Base-by-base conservation (phyloP, 2,329 filamentous ascomycete species). In the Stagonosporopsis rhizophila region DNA sequence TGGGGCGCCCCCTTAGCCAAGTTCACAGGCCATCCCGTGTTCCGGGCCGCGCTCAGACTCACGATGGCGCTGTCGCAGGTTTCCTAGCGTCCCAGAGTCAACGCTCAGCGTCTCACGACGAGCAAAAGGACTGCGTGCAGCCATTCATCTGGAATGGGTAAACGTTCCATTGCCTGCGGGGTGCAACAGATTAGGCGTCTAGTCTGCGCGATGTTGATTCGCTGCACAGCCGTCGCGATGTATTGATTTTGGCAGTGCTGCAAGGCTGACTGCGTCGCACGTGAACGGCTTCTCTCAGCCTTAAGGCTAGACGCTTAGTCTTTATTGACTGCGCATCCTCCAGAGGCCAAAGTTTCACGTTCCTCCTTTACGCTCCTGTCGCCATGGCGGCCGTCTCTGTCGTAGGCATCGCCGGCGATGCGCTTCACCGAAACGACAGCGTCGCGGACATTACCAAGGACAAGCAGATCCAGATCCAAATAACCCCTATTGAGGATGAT, bases 221-320 rank as follows among this genome's bases (percentile, higher is more conserved):
- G 55, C 22, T 11, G 49, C 55, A 52, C 27, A 32, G 55, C 44
- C 39, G 32, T 34, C 39, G 14, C 25, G 7, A 37, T 52, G 49
- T 58, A 58, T 53, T 49, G 55, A 58, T 58, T 52, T 23, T 25
- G 44, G 42, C 40, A 41, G 44, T 45, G 44, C 49, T 58, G 49
- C 55, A 53, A 35, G 55, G 55, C 55, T 58, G 55, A 58, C 55
- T 40, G 55, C 55, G 55, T 58, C 44, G 48, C 55, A 53, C 49
- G 55, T 48, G 49, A 44, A 53, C 48, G 44, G 55, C 49, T 44
- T 44, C 38, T 52, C 44, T 58, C 55, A 58, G 55, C 55, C 49
- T 34, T 58, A 53, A 52, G 55, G 55, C 55, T 58, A 58, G 49
- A 58, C 55, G 39, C 39, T 58, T 49, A 42, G 55, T 45, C 44